Evolutionary conservation across 768 basidiomycete genomes (phyloP).

Genomic region (Pleurotus citrinopileatus): DNA sequence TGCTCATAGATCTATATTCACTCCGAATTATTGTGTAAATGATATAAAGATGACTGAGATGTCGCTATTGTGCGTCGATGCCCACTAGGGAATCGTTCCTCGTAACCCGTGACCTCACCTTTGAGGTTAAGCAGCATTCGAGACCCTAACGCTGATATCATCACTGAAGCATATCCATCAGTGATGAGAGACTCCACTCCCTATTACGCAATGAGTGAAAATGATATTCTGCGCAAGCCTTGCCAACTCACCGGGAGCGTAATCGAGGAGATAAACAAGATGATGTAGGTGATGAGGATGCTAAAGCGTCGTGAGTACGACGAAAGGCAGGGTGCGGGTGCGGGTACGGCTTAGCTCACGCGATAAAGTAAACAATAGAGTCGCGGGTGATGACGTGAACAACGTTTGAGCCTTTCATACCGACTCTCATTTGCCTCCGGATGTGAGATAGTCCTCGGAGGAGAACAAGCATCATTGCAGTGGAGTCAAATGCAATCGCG

Average conservation of each 20-base stretch:
- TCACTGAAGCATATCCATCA: background rate
- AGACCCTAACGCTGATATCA: background rate
- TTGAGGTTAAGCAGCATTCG: conserved; percentile 4
- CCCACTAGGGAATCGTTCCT: no score
- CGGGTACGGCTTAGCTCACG: background rate
- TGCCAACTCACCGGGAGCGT: background rate
- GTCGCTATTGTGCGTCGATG: no score
- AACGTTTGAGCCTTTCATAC: background rate
- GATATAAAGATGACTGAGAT: background rate
- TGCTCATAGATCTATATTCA: no score
- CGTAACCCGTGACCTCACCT: background rate
- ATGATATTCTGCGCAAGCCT: no score
- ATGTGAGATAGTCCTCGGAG: background rate
- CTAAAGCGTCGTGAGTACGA: background rate
- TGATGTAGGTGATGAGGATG: background rate
- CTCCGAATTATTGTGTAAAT: no score
- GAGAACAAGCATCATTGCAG: background rate
- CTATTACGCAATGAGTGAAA: background rate
- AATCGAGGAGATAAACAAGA: background rate
- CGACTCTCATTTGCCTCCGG: background rate
- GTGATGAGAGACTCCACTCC: conserved; percentile 1
- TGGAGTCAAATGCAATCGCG: background rate
- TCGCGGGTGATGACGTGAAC: background rate
- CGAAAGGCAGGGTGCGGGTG: background rate
- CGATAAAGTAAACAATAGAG: background rate